Conservation (phyloP, 1,139 yeast species). For the Debaryomyces nepalensis region DNA sequence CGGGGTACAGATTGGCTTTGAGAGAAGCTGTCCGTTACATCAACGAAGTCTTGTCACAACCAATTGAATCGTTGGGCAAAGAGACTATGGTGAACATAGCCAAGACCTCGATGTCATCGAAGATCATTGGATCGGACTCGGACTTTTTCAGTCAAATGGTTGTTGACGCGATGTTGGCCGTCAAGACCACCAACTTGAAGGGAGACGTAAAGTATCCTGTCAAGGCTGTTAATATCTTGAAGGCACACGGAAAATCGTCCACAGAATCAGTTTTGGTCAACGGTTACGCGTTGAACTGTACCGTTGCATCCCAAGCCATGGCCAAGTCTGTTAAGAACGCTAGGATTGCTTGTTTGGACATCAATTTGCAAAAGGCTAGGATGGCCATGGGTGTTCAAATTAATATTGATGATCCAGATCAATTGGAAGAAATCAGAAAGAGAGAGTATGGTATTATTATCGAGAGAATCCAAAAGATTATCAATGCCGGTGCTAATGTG, state of each 20-base stretch:
- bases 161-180: constrained; percentile 95
- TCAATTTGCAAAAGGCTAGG: constrained; percentile 92
- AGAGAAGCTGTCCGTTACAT: constrained; percentile 91
- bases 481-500: constrained; percentile 94
- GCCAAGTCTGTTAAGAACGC: constrained; percentile 71
- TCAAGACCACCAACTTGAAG: constrained; percentile 83
- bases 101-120: constrained; percentile 95
- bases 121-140: constrained; percentile 94
- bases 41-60: constrained; percentile 79
- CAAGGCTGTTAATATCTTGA: constrained; percentile 93
- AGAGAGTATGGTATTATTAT: constrained; percentile 91
- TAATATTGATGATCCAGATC: constrained; percentile 96
- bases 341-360: constrained; percentile 90
- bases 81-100: constrained; percentile 86
- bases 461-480: constrained; percentile 86
- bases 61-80: constrained; percentile 83
- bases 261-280: constrained; percentile 83
- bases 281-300: constrained; percentile 97
- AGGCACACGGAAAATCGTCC: constrained; percentile 96
- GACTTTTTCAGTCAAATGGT: constrained; percentile 89
- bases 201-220: constrained; percentile 95
- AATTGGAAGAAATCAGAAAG: constrained; percentile 91
- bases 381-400: constrained; percentile 99
- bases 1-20: constrained; percentile 93
- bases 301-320: constrained; percentile 98